Evolutionary conservation across 805 yeast species (phyloP).

Genomic region (Saturnispora zaruensis): DNA sequence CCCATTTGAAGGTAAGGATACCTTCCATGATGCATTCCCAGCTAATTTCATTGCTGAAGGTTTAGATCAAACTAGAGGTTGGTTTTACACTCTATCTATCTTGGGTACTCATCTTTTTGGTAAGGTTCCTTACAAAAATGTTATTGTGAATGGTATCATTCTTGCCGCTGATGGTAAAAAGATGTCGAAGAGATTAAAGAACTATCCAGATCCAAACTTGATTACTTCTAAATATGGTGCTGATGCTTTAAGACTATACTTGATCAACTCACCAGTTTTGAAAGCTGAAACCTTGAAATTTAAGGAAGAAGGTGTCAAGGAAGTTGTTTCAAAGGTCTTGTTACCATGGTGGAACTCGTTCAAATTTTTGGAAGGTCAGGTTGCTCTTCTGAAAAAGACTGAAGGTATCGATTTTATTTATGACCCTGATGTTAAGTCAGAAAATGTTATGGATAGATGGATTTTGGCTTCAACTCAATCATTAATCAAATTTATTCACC

Average conservation of each 20-base stretch:
- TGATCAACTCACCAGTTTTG: constrained; percentile 95
- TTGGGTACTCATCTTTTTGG: constrained; percentile 92
- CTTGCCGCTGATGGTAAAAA: constrained; percentile 97
- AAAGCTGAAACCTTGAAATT: constrained; percentile 95
- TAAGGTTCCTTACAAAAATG: constrained; percentile 89
- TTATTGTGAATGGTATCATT: constrained; percentile 92
- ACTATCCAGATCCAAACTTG: constrained; percentile 89
- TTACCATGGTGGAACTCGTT: constrained; percentile 98
- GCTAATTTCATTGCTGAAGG: constrained; percentile 98
- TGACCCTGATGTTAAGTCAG: constrained; percentile 55
- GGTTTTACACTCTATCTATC: constrained; percentile 96
- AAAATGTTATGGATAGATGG: constrained; percentile 97
- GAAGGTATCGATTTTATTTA: constrained; percentile 63
- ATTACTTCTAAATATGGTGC: constrained; percentile 90
- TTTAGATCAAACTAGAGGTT: constrained; percentile 98
- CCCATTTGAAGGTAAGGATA: constrained; percentile 76
- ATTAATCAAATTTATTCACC: constrained; percentile 73
- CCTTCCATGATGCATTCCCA: constrained; percentile 72
- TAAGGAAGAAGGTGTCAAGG: constrained; percentile 98
- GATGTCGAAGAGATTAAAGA: constrained; percentile 97
- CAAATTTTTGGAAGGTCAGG: constrained; percentile 94
- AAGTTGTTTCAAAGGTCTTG: constrained; percentile 89
- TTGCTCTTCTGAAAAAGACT: constrained; percentile 72
- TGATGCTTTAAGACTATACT: constrained; percentile 90
- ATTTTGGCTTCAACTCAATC: constrained; percentile 93